Conservation (phyloP, 129 eudicot genomes). For the carrot (Daucus carota) region DH1_v3.0 NC_030383.2:5173001-5173500, state of each 20-base stretch:
- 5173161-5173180: slow-evolving; percentile 51
- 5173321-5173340: slow-evolving; percentile 41
- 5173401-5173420: neutral
- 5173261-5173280: slow-evolving; percentile 66
- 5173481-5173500: neutral
- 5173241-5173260: slow-evolving; percentile 34
- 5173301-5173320: slow-evolving; percentile 40
- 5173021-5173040: slow-evolving; percentile 13
- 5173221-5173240: slow-evolving; percentile 31
- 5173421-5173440: neutral
- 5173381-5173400: neutral
- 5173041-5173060: slow-evolving; percentile 14
- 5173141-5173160: slow-evolving; percentile 42
- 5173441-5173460: too few species aligned
- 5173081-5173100: neutral
- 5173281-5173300: slow-evolving; percentile 21
- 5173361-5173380: slow-evolving; percentile 32
- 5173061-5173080: slow-evolving; percentile 17
- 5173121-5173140: slow-evolving; percentile 23
- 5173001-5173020: slow-evolving; percentile 17
- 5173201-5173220: slow-evolving; percentile 45
- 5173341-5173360: slow-evolving; percentile 17
- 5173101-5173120: slow-evolving; percentile 25
- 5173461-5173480: too few species aligned
- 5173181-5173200: slow-evolving; percentile 35